phyloP scores from a whole-genome alignment of 352 stramenopile species.

The Blastocystis sp. region DNA sequence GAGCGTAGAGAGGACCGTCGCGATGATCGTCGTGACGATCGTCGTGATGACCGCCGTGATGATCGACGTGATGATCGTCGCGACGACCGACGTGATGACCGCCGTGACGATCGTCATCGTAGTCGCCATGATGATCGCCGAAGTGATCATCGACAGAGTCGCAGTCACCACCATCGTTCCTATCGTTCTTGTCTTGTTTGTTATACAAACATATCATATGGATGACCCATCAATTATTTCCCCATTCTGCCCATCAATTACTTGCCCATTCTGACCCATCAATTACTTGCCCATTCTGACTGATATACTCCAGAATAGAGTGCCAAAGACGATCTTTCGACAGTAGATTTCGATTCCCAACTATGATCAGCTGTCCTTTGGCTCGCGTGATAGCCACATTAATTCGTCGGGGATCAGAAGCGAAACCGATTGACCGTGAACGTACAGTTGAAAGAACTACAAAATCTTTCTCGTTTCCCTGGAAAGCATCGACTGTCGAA shows the following conservation, averaged over 20 bases:
- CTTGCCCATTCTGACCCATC: not conserved
- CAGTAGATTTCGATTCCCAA: constrained; percentile 67
- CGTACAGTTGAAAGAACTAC: constrained; percentile 94
- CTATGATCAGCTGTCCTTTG: constrained; percentile 77
- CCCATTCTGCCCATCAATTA: not conserved
- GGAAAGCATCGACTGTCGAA: constrained; percentile 93
- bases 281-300: not conserved
- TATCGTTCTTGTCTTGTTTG: constrained; percentile 27
- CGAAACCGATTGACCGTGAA: constrained; percentile 77
- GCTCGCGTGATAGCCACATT: constrained; percentile 82
- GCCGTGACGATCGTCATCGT: not conserved
- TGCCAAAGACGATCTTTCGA: not conserved
- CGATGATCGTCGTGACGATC: not conserved
- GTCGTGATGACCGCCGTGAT: not conserved
- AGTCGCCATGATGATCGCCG: not conserved
- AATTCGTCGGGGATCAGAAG: constrained; percentile 77
- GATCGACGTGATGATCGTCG: not conserved
- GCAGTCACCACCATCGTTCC: not conserved
- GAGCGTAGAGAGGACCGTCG: not conserved
- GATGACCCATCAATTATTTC: not conserved
- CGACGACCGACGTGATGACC: not conserved
- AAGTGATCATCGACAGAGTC: not conserved
- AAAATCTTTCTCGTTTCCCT: constrained; percentile 95
- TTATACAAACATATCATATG: not conserved
- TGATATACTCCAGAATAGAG: not conserved